Base-by-base conservation (phyloP, 805 yeast genomes). In the Ogataea ganodermae region DNA sequence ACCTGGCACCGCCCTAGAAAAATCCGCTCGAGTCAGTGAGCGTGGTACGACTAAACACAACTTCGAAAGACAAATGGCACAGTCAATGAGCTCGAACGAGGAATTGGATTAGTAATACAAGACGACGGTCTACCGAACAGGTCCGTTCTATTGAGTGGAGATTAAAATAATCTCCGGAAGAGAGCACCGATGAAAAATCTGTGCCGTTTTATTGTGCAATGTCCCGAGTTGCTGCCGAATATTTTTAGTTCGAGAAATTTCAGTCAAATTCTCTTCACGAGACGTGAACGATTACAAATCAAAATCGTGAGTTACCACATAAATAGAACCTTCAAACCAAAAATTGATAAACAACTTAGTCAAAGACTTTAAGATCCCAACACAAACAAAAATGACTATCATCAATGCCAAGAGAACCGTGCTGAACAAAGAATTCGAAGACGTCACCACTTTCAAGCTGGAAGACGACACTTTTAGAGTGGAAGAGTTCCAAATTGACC, bases 391-490 rank as follows among this genome's bases (percentile, higher is more conserved):
- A 6, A 42, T 42, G 45, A n/a, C 45, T 13, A 18, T 42, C 20
- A 18, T 42, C 12, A 26, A 16, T 13, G 46, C 46, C 2, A 32
- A 44, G 36, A 35, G 26, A 28, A 35, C 35, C 8, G 46, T 44
- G n/a, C 35, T 44, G 26, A 26, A 31, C 38, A 31, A 18, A 6
- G 42, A 44, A 14, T 44, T 37, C 46, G 36, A 44, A n/a, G 36
- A 17, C 5, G 28, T 30, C 28, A 7, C 13, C n/a, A 20, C 36
- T 18, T 44, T 44, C 32, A 22, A 18, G 6, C 22, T 27, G 12
- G 9, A 42, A 16, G 23, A 44, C 4, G 46, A 37, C 28, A 44
- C 46, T n/a, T 44, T 44, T 30, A 27, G 36, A 30, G 41, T 44
- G 9, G 42, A 44, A 13, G 30, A 35, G 24, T 44, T 44, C 32